Evolutionary conservation across 2,329 filamentous ascomycete genomes (phyloP).

Genomic region (Sordariomycetes sp.): DNA sequence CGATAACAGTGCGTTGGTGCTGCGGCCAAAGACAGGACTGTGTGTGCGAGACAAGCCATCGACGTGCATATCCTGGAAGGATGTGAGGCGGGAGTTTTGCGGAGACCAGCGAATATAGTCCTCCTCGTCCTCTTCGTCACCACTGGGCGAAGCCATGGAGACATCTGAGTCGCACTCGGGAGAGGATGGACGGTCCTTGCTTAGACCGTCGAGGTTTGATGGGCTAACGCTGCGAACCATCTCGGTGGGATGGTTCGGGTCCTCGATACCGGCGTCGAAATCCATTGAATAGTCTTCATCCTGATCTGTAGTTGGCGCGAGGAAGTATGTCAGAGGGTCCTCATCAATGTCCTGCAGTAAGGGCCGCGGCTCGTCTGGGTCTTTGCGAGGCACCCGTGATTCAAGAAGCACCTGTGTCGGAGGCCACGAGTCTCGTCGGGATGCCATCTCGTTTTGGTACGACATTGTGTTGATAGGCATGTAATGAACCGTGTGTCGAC

Average conservation of each 20-base stretch:
- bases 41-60: constrained; percentile 21
- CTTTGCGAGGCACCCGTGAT: constrained; percentile 27
- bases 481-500: constrained; percentile 3
- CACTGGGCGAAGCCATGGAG: constrained; percentile 29
- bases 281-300: constrained; percentile 35
- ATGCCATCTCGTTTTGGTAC: constrained; percentile 18
- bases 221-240: constrained; percentile 47
- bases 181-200: constrained; percentile 25
- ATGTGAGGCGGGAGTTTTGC: constrained; percentile 27
- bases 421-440: constrained; percentile 39
- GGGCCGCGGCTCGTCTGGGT: constrained; percentile 29
- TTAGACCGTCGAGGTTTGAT: constrained; percentile 42
- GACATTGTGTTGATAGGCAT: too few relatives aligned
- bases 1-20: constrained; percentile 20
- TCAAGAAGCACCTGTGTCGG: constrained; percentile 39
- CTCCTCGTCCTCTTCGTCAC: constrained; percentile 35
- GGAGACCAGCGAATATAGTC: constrained; percentile 40
- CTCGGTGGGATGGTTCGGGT: constrained; percentile 31
- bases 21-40: constrained; percentile 20
- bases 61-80: constrained; percentile 32
- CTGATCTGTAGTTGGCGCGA: constrained; percentile 36
- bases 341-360: constrained; percentile 40
- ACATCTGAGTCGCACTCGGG: constrained; percentile 30
- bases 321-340: constrained; percentile 46
- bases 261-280: constrained; percentile 50